Conservation (phyloP, 202 grass and related monocot genomes). For the Hordeum pubiflorum region DNA sequence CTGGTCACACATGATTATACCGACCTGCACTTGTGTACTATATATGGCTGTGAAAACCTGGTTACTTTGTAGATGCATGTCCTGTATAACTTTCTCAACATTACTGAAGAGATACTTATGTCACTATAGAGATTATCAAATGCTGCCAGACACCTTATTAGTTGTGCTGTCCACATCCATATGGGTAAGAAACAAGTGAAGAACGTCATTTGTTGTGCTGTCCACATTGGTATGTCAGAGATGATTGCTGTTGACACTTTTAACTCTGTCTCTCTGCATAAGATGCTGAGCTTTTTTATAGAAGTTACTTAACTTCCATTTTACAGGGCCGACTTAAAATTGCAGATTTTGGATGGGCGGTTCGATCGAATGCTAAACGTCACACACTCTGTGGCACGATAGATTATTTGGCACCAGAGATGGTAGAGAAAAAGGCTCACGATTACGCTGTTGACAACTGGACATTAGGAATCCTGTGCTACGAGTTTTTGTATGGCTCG, state of each 20-base stretch:
- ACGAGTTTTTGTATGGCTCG: slow-evolving; percentile 80
- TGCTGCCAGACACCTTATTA: background rate
- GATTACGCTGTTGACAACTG: slow-evolving; percentile 88
- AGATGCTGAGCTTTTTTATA: background rate
- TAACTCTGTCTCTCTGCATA: background rate
- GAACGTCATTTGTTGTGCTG: background rate
- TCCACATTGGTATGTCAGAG: background rate
- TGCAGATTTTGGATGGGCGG: slow-evolving; percentile 98
- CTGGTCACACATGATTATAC: background rate
- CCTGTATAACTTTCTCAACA: background rate
- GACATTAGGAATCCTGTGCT: slow-evolving; percentile 87
- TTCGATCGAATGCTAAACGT: slow-evolving; percentile 63
- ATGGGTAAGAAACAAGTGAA: background rate
- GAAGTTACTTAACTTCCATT: slow-evolving; percentile 10
- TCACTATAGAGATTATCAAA: background rate
- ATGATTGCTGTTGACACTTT: background rate
- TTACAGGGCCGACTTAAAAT: slow-evolving; percentile 84
- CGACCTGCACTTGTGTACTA: background rate
- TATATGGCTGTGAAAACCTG: background rate
- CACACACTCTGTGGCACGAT: slow-evolving; percentile 93
- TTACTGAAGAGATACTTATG: background rate
- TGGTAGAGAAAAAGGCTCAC: slow-evolving; percentile 87
- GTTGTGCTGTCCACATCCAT: background rate
- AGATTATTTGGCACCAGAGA: slow-evolving; percentile 91
- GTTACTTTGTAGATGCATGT: background rate